Conservation (phyloP, 805 yeast genomes). For the Yarrowia divulgata region DNA sequence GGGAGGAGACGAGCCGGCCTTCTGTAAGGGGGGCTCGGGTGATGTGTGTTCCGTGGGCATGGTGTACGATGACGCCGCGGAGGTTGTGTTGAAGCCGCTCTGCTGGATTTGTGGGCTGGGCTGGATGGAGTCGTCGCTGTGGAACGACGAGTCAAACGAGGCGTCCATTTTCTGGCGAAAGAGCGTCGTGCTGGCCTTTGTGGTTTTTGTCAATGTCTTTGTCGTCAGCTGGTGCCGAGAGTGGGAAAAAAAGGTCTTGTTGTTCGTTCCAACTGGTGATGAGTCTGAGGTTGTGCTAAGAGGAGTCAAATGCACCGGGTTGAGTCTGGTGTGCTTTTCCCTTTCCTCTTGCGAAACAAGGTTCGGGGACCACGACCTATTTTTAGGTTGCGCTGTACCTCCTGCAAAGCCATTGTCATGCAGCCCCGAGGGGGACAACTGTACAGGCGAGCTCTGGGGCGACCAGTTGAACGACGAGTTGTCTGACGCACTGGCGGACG, state of each 20-base stretch:
- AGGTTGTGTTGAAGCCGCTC: constrained; percentile 16
- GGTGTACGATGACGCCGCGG: constrained; percentile 22
- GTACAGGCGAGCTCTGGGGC: constrained; percentile 18
- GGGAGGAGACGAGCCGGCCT: constrained; percentile 32
- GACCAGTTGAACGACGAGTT: constrained; percentile 21
- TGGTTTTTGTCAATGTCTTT: neutral
- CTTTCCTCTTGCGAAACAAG: constrained; percentile 24
- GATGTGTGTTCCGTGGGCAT: constrained; percentile 29
- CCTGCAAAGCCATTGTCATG: constrained; percentile 21
- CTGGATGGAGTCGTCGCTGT: constrained; percentile 40
- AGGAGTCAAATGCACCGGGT: too few species aligned
- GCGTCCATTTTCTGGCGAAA: neutral
- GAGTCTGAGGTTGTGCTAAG: neutral
- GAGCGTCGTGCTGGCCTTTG: neutral
- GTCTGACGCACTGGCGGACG: constrained; percentile 12
- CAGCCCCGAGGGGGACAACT: constrained; percentile 1
- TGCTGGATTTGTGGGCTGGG: constrained; percentile 39
- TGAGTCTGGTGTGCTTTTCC: constrained; percentile 10
- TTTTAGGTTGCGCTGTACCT: constrained; percentile 34
- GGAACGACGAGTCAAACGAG: neutral
- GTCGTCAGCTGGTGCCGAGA: too few species aligned
- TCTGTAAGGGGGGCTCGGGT: constrained; percentile 10
- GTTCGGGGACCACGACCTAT: constrained; percentile 11
- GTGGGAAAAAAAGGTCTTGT: too few species aligned
- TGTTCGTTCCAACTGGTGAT: too few species aligned